A percentile compares a stretch with the other conserved stretches of the same genome.
phyloP scores from a whole-genome alignment of 2,329 filamentous ascomycete species.

The Sporothrix mexicana region DNA sequence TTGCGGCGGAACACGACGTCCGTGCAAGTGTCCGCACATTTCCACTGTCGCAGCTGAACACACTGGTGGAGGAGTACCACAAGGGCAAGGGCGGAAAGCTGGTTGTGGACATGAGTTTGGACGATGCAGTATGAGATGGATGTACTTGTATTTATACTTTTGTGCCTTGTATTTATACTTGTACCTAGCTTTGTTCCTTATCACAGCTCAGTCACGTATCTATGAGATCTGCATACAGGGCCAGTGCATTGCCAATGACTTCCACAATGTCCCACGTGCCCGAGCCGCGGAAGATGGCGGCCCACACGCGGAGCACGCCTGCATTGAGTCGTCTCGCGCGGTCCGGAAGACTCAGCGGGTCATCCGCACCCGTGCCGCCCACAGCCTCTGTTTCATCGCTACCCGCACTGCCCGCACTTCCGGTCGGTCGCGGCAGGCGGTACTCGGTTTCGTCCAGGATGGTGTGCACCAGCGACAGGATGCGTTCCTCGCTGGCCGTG shows the following conservation, averaged over 20 bases:
- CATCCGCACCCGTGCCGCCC: no score
- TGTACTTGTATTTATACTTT: no score
- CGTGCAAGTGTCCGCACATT: not conserved
- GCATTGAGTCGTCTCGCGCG: not conserved
- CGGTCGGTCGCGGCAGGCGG: not conserved
- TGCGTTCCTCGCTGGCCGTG: constrained; percentile 52
- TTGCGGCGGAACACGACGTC: not conserved
- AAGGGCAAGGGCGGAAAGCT: not conserved
- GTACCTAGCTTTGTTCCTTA: no score
- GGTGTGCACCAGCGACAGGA: constrained; percentile 45
- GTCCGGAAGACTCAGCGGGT: no score
- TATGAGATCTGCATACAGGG: constrained; percentile 15
- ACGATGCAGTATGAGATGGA: no score
- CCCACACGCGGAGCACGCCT: constrained; percentile 14
- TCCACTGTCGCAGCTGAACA: not conserved
- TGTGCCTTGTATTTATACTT: no score
- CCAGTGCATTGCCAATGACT: not conserved
- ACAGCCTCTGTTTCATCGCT: no score
- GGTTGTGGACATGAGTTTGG: constrained; percentile 16
- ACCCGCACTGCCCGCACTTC: not conserved
- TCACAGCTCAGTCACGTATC: no score
- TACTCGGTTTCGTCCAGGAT: constrained; percentile 25
- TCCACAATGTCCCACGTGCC: constrained; percentile 22
- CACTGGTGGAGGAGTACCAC: constrained; percentile 1
- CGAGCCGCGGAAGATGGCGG: not conserved